phyloP scores from a whole-genome alignment of 192 early-diverging fungal species.

The Mortierella claussenii region DNA sequence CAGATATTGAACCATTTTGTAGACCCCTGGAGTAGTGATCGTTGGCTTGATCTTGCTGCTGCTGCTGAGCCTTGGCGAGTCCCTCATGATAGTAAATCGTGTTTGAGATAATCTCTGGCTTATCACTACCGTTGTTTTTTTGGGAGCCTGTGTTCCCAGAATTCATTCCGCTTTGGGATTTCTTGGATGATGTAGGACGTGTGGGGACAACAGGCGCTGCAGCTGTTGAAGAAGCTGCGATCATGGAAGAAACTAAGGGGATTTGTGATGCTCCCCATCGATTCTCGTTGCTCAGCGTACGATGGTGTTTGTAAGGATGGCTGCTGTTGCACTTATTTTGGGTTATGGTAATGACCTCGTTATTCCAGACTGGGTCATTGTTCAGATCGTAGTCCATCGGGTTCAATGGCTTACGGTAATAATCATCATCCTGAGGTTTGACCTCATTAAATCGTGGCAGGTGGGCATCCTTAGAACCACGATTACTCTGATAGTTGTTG shows the following conservation, averaged over 20 bases:
- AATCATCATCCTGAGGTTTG: slow-evolving; percentile 12
- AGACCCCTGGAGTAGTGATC: not conserved
- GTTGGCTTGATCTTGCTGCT: slow-evolving; percentile 17
- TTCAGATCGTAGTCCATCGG: not conserved
- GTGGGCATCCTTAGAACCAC: not conserved
- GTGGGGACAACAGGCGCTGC: not conserved
- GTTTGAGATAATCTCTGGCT: slow-evolving; percentile 1
- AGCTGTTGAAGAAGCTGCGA: not conserved
- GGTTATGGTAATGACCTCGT: not conserved
- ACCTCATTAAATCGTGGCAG: slow-evolving; percentile 20
- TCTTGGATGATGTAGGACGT: not conserved
- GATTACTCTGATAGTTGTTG: too few species aligned
- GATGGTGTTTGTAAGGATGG: not conserved
- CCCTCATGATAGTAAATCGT: slow-evolving; percentile 44
- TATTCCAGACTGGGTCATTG: slow-evolving; percentile 1
- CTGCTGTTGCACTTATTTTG: too few species aligned
- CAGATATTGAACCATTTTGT: not conserved
- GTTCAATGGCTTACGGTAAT: slow-evolving; percentile 1
- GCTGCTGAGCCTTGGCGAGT: slow-evolving; percentile 32
- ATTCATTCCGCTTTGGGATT: not conserved
- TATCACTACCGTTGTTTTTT: not conserved
- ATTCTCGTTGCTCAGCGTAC: slow-evolving; percentile 12
- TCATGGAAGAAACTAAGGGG: not conserved
- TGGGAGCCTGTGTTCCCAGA: not conserved
- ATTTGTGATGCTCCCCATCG: not conserved